Base-by-base conservation (phyloP, 2,329 filamentous ascomycete species). In the Trichoderma polysporum region DNA sequence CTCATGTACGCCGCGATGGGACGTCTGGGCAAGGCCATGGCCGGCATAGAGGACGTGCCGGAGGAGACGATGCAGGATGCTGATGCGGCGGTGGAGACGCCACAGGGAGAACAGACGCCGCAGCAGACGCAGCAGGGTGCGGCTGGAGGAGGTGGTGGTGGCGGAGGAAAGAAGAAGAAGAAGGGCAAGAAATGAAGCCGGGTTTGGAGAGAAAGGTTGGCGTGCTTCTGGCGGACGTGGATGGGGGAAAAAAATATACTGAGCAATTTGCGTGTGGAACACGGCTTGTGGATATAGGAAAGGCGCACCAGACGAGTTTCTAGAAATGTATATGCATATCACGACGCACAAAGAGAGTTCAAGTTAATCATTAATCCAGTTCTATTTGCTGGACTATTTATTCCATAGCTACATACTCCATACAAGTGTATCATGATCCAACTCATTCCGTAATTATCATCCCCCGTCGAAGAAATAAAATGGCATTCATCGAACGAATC, bases 1-100 rank as follows among this genome's bases (percentile, higher is more conserved):
- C 80, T 99, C 73, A 87, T 99, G 66, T 71, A 75, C 69, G 87
- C 88, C 60, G 87, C 90, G 50, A 79, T 99, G 69, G 93, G 93
- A 0, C 85, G 87, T 66, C 79, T 97, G 71, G 92, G 90, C n/a
- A 85, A 88, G 64, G 86, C 84, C 66, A 90, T 91, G 83, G 87
- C 86, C 15, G 87, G 84, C 37, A 75, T 90, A 71, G 80, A 82
- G 61, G 79, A 78, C 19, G 74, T 76, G 29, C 75, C 76, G 19
- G 82, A 83, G 58, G 82, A 79, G 71, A 73, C 74, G 6, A 82
- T 82, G 78, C 74, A 71, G 13, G 83, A 84, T 69, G 78, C 77
- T 17, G 50, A 62, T 59, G 27, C 74, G 74, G 10, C 74, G 73
- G 68, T 8, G 60, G 54, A 54, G 66, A 50, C 45, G 61, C 68